Percentiles rank a stretch among this genome's conserved stretches.
Evolutionary conservation across 192 early-diverging fungal genomes (phyloP).

Genomic region (Coemansia sp.): DNA sequence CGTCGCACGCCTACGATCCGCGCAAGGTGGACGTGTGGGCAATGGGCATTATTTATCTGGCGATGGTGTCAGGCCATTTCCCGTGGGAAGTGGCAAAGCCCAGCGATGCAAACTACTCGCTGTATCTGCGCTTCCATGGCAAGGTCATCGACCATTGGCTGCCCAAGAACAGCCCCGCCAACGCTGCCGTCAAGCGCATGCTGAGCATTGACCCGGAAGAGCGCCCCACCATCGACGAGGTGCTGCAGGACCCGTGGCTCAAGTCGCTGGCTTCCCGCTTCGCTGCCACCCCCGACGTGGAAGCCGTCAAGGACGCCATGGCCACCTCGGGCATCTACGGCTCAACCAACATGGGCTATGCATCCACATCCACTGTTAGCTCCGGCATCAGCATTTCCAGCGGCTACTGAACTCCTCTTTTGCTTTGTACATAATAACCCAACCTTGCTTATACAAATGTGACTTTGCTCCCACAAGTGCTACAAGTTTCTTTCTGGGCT

Average conservation of each 20-base stretch:
- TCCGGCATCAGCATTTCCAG: constrained; percentile 45
- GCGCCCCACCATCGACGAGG: constrained; percentile 75
- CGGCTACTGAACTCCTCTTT: constrained; percentile 20
- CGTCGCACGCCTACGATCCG: constrained; percentile 68
- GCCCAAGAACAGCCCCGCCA: constrained; percentile 33
- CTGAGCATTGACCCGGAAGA: constrained; percentile 66
- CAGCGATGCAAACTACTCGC: constrained; percentile 64
- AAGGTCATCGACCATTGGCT: constrained; percentile 57
- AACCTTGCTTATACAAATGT: too few relatives aligned
- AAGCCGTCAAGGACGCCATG: constrained; percentile 36
- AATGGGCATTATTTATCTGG: constrained; percentile 78
- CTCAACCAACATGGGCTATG: constrained; percentile 23
- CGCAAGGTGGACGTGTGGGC: constrained; percentile 89
- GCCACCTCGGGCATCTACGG: constrained; percentile 36
- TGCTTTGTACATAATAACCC: constrained; percentile 4
- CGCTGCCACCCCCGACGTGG: constrained; percentile 21
- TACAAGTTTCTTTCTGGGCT: too few relatives aligned
- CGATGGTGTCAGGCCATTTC: constrained; percentile 68
- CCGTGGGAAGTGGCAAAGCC: constrained; percentile 63
- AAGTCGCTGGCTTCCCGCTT: constrained; percentile 23
- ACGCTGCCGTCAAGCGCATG: constrained; percentile 65
- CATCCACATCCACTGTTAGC: constrained; percentile 47
- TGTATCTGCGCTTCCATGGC: constrained; percentile 53
- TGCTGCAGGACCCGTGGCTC: constrained; percentile 76
- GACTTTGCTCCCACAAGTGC: too few relatives aligned